Conservation (phyloP, 2,329 filamentous ascomycete genomes). For the Aspergillus persii region DNA sequence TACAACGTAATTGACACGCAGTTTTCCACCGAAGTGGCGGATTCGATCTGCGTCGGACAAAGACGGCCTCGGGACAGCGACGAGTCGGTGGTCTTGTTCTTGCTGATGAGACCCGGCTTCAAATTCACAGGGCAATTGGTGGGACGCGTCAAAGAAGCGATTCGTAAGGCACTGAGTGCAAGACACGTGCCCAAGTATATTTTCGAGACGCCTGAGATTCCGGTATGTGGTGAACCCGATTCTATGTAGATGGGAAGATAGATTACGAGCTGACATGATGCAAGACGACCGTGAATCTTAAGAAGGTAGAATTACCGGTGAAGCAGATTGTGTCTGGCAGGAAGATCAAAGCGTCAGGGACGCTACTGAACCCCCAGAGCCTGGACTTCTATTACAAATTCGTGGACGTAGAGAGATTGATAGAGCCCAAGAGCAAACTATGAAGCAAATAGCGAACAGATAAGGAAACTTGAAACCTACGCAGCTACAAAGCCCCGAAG, state of each 20-base stretch:
- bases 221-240: conserved; percentile 52
- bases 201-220: conserved; percentile 78
- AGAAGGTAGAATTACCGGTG: conserved; percentile 81
- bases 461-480: too few species aligned
- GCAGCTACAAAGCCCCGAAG: too few species aligned
- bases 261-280: not conserved
- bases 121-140: conserved; percentile 57
- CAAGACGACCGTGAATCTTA: conserved; percentile 76
- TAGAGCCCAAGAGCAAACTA: conserved; percentile 36
- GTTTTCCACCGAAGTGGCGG: conserved; percentile 62
- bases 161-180: conserved; percentile 65
- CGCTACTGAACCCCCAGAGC: conserved; percentile 71
- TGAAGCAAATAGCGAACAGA: not conserved
- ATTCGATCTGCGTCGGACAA: conserved; percentile 80
- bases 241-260: not conserved
- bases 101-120: conserved; percentile 59
- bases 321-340: conserved; percentile 80
- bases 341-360: conserved; percentile 71
- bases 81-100: conserved; percentile 59
- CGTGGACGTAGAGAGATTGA: conserved; percentile 63
- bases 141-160: conserved; percentile 60
- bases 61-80: conserved; percentile 59
- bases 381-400: conserved; percentile 79
- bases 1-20: conserved; percentile 64
- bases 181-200: conserved; percentile 76